Evolutionary conservation across 805 yeast genomes (phyloP).

Genomic region (Saccharomyces cerevisiae): DNA sequence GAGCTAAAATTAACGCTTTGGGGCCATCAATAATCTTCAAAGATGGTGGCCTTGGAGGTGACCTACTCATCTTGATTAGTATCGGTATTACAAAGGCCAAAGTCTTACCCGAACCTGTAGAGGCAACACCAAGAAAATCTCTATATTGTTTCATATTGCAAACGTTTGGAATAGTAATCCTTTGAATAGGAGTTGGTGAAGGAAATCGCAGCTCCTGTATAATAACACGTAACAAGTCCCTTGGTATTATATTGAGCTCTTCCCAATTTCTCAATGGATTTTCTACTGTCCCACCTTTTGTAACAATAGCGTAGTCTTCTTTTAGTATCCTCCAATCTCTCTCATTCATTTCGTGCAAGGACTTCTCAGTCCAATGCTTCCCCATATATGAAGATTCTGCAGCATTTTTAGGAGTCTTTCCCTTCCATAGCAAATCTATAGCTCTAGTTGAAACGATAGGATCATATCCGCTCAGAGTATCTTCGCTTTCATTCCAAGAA

Average conservation of each 20-base stretch:
- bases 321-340: constrained; percentile 87
- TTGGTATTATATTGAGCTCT: constrained; percentile 46
- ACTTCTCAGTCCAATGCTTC: constrained; percentile 60
- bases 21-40: constrained; percentile 53
- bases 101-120: constrained; percentile 95
- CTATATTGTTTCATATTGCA: constrained; percentile 36
- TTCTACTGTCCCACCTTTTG: constrained; percentile 36
- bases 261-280: constrained; percentile 70
- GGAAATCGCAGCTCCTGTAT: constrained; percentile 36
- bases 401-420: constrained; percentile 6
- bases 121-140: constrained; percentile 85
- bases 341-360: constrained; percentile 53
- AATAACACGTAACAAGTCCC: constrained; percentile 33
- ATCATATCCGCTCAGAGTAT: constrained; percentile 42
- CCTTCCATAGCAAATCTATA: constrained; percentile 6
- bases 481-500: constrained; percentile 64
- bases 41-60: constrained; percentile 39
- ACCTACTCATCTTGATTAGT: constrained; percentile 42
- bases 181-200: constrained; percentile 84
- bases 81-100: constrained; percentile 74
- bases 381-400: constrained; percentile 18
- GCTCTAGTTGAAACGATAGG: constrained; percentile 32
- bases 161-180: constrained; percentile 72
- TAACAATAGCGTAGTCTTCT: constrained; percentile 64
- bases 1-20: constrained; percentile 69